Conservation (phyloP, 2,329 filamentous ascomycete genomes). For the Fusarium paranaense region DNA sequence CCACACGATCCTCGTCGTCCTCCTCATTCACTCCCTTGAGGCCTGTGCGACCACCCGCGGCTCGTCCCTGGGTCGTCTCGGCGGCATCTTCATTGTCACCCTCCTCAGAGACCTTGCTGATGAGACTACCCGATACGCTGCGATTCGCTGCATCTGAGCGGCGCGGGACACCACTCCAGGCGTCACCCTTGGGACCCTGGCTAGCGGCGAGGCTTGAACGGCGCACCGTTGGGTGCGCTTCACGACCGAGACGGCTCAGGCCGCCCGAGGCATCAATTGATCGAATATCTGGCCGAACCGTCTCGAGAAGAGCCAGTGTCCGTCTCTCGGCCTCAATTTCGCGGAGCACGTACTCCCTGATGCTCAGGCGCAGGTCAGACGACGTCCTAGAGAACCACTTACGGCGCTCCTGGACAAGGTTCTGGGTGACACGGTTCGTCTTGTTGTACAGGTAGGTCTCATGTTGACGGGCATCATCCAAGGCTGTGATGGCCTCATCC, state of each 20-base stretch:
- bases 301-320: constrained; percentile 92
- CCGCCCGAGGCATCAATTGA: constrained; percentile 93
- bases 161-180: constrained; percentile 94
- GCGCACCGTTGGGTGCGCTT: constrained; percentile 81
- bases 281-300: constrained; percentile 90
- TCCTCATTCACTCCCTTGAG: constrained; percentile 77
- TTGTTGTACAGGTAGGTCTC: constrained; percentile 87
- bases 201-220: constrained; percentile 84
- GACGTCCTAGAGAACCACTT: constrained; percentile 91
- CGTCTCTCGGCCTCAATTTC: constrained; percentile 96
- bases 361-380: constrained; percentile 82
- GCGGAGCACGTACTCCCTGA: constrained; percentile 92
- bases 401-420: constrained; percentile 87
- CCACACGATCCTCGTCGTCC: constrained; percentile 92
- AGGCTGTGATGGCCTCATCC: constrained; percentile 91
- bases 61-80: constrained; percentile 50
- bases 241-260: constrained; percentile 87
- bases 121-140: constrained; percentile 79
- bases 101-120: constrained; percentile 73
- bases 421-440: constrained; percentile 88
- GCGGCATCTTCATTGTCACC: constrained; percentile 61
- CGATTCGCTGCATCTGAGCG: constrained; percentile 82
- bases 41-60: constrained; percentile 56
- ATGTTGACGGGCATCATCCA: constrained; percentile 87
- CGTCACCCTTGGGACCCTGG: constrained; percentile 97